Conservation (phyloP, 163 green algal species). For the Coccomyxa subellipsoidea region DNA sequence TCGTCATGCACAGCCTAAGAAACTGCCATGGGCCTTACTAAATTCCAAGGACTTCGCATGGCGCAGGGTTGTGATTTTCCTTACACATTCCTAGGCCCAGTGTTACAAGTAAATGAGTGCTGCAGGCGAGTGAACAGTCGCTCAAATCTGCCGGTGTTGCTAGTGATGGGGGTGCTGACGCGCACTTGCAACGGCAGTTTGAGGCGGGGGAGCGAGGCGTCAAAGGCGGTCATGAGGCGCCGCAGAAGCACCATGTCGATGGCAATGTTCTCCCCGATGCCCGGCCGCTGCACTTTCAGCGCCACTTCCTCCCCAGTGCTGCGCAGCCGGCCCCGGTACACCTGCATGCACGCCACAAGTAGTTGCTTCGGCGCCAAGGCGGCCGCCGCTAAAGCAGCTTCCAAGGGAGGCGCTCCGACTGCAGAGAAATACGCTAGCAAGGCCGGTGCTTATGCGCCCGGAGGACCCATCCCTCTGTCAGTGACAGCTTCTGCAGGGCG, state of each 20-base stretch:
- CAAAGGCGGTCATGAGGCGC: conserved; percentile 66
- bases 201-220: conserved; percentile 33
- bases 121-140: too few species aligned
- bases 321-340: conserved; percentile 83
- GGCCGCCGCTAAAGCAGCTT: conserved; percentile 1
- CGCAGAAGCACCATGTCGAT: conserved; percentile 96
- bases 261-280: conserved; percentile 77
- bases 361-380: background rate
- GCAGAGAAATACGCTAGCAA: background rate
- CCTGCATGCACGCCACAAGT: conserved; percentile 43
- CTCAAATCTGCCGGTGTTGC: too few species aligned
- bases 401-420: background rate
- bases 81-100: too few species aligned
- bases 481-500: background rate
- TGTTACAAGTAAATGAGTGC: too few species aligned
- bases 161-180: too few species aligned
- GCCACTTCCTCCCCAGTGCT: conserved; percentile 81
- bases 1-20: too few species aligned
- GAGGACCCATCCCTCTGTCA: background rate
- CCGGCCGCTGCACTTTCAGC: conserved; percentile 96
- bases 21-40: too few species aligned
- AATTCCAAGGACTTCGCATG: too few species aligned
- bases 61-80: too few species aligned
- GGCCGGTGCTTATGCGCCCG: background rate
- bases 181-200: conserved; percentile 3